Evolutionary conservation across 257 asterid species (phyloP), one percentile per base, ranked within the genome.

Genomic region (Cynanchum wilfordii): DNA sequence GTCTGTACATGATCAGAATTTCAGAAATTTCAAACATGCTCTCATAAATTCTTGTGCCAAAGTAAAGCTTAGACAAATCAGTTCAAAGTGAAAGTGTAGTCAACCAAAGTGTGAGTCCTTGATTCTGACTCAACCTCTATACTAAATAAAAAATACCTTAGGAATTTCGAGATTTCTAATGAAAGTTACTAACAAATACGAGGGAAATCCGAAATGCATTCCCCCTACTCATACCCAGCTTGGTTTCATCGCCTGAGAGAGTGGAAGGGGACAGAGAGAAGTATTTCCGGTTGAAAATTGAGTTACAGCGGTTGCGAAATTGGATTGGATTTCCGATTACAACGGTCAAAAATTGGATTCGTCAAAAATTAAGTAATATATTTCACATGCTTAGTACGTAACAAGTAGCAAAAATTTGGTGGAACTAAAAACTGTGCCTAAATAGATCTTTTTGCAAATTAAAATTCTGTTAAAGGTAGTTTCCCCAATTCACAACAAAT

Each of bases 161-260:
- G 50, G 69, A 33, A 30, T 62, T 17, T 30, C 68, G 36, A 8
- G 50, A 50, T 19, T 16, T 19, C 69, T 20, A 10, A 64, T 8
- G 27, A 64, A 64, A 50, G 60, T 50, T 19, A 15, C 49, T 0
- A 16, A 60, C 57, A 44, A 25, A 68, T 17, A 27, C 9, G 47
- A 55, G 29, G 49, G 51, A 66, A 40, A 75, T 75, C n/a, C n/a
- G 5, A 27, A 54, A 57, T 40, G 33, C 17, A 92, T 92, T 68
- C 98, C 99, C 98, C 86, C 99, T 85, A 82, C 97, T 82, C 99
- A 94, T 89, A 66, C 99, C 99, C 86, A 92, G 87, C 90, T 95
- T 95, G 79, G 99, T 95, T 85, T 92, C 97, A 76, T 92, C 92
- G 79, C 98, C 98, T 92, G 86, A 63, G 58, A 36, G 30, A 25